phyloP scores from a whole-genome alignment of 2,329 filamentous ascomycete species.

The Domatiomyces catenatus region DNA sequence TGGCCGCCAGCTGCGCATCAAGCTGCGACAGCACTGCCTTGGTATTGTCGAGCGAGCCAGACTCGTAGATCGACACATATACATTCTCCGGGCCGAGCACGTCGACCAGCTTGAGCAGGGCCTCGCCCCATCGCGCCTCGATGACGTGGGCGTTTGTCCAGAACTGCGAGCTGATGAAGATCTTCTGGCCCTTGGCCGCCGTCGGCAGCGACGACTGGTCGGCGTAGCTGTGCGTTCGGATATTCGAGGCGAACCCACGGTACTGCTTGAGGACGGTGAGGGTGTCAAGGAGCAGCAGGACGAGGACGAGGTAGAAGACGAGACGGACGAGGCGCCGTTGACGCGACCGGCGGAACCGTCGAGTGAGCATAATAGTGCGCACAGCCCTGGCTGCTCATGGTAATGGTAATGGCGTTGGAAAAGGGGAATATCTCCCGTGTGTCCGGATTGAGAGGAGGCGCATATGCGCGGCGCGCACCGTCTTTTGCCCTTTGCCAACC shows the following conservation, averaged over 20 bases:
- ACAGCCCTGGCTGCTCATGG: not conserved
- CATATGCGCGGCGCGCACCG: too few relatives aligned
- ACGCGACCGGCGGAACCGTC: constrained; percentile 7
- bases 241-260: constrained; percentile 12
- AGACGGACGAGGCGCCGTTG: constrained; percentile 6
- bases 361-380: not conserved
- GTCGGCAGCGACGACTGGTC: constrained; percentile 11
- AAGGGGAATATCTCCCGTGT: too few relatives aligned
- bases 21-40: constrained; percentile 46
- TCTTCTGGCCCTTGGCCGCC: constrained; percentile 18
- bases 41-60: constrained; percentile 53
- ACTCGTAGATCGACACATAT: constrained; percentile 52
- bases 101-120: constrained; percentile 47
- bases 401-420: not conserved
- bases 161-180: constrained; percentile 56
- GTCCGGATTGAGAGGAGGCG: too few relatives aligned
- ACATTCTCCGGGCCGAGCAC: constrained; percentile 50
- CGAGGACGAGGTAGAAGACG: constrained; percentile 5
- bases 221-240: constrained; percentile 10
- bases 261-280: constrained; percentile 14
- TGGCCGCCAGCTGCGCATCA: constrained; percentile 24
- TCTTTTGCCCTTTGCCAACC: too few relatives aligned
- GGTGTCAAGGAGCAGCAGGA: constrained; percentile 11
- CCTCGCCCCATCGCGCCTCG: constrained; percentile 49
- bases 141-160: constrained; percentile 52